Conservation (phyloP, 2,329 filamentous ascomycete species). For the Colletotrichum costaricense region DNA sequence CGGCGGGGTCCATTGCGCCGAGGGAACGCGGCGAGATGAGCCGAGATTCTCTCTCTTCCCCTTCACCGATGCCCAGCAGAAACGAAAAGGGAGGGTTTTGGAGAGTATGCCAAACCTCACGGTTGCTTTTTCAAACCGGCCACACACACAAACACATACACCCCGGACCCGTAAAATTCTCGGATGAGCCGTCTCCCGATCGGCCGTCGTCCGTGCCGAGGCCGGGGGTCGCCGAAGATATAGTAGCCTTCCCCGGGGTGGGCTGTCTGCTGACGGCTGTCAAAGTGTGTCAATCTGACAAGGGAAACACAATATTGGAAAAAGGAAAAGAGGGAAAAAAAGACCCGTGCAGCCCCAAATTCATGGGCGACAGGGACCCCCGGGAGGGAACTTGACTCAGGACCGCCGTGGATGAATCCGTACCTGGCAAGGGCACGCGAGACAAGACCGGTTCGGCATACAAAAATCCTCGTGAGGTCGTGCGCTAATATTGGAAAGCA, state of each 20-base stretch:
- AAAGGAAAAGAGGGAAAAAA: too few relatives aligned
- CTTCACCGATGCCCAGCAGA: background rate
- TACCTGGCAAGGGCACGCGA: background rate
- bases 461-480: background rate
- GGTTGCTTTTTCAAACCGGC: background rate
- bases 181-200: background rate
- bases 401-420: background rate
- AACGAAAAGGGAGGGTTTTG: background rate
- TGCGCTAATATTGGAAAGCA: background rate
- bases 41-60: background rate
- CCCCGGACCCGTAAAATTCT: background rate
- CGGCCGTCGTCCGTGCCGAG: background rate
- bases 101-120: background rate
- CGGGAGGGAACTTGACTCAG: background rate
- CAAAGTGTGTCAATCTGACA: background rate
- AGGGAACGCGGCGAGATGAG: background rate
- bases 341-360: too few relatives aligned
- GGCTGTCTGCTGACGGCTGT: too few relatives aligned
- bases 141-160: too few relatives aligned
- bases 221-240: background rate
- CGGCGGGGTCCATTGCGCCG: too few relatives aligned
- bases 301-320: too few relatives aligned
- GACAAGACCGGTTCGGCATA: too few relatives aligned
- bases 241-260: background rate
- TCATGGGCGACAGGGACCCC: background rate